phyloP scores from a whole-genome alignment of 2,329 filamentous ascomycete species.

The Trichoderma sp. region DNA sequence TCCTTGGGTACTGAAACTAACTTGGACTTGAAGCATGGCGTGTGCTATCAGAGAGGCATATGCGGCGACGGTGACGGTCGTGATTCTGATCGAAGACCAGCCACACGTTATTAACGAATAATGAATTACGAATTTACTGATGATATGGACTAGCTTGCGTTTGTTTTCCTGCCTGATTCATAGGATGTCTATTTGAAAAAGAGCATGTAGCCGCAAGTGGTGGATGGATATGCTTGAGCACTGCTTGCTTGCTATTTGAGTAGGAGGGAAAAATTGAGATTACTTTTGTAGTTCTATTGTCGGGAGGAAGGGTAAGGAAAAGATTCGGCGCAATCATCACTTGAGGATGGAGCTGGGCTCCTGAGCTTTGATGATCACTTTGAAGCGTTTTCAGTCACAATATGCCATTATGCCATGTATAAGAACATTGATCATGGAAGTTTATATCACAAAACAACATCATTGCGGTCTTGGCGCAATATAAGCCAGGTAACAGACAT shows the following conservation, averaged over 20 bases:
- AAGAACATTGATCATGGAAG: not conserved
- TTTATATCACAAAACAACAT: not conserved
- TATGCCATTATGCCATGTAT: not conserved
- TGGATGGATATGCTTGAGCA: not conserved
- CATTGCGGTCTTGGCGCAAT: not conserved
- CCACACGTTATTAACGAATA: conserved; percentile 50
- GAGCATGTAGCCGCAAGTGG: not conserved
- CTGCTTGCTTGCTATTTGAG: not conserved
- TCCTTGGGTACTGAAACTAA: conserved; percentile 28
- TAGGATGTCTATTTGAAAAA: not conserved
- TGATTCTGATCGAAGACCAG: conserved; percentile 66
- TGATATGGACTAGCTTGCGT: conserved; percentile 20
- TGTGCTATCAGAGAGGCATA: conserved; percentile 77
- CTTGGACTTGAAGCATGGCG: conserved; percentile 57
- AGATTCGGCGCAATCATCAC: not conserved
- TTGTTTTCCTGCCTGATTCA: not conserved
- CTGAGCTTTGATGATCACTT: not conserved
- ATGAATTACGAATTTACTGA: conserved; percentile 32
- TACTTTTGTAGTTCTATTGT: not conserved
- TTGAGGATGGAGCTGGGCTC: not conserved
- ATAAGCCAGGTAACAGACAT: not conserved
- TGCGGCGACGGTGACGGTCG: conserved; percentile 71
- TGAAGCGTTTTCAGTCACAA: not conserved
- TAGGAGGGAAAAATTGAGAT: not conserved
- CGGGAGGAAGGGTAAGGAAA: not conserved